Conservation (phyloP, 2,329 filamentous ascomycete species). For the Sarocladium oryzae region DNA sequence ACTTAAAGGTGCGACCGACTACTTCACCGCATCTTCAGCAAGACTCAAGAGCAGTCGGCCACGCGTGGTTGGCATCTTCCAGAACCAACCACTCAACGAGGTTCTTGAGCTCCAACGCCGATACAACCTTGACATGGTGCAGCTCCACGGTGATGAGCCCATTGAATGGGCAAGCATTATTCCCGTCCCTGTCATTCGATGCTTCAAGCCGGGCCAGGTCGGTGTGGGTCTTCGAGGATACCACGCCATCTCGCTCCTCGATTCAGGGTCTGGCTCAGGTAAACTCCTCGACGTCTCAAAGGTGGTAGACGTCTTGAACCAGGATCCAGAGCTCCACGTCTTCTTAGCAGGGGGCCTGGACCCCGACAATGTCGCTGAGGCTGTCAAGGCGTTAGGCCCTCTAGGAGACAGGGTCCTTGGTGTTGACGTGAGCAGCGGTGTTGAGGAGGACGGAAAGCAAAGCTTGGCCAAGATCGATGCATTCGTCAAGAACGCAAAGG, state of each 20-base stretch:
- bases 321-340: conserved; percentile 65
- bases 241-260: conserved; percentile 76
- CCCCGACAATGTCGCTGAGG: conserved; percentile 67
- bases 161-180: conserved; percentile 87
- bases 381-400: conserved; percentile 57
- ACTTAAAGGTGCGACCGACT: conserved; percentile 49
- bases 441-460: conserved; percentile 79
- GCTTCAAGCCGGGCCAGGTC: conserved; percentile 71
- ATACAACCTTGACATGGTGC: conserved; percentile 78
- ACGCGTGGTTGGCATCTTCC: conserved; percentile 87
- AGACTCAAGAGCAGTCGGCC: conserved; percentile 53
- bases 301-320: conserved; percentile 59
- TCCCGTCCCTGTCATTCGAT: conserved; percentile 83
- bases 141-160: conserved; percentile 88
- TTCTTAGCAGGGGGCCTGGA: conserved; percentile 81
- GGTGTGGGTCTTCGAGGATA: conserved; percentile 70
- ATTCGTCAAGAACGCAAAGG: conserved; percentile 73
- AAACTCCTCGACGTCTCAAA: conserved; percentile 65
- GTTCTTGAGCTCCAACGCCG: conserved; percentile 71
- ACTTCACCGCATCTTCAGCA: conserved; percentile 54
- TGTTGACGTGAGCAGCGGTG: conserved; percentile 91
- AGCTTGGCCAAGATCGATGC: conserved; percentile 71
- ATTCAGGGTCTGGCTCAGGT: conserved; percentile 81
- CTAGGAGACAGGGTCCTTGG: conserved; percentile 61
- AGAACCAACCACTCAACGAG: conserved; percentile 79